phyloP scores from a whole-genome alignment of 192 early-diverging fungal species.

The Coemansia sp. region DNA sequence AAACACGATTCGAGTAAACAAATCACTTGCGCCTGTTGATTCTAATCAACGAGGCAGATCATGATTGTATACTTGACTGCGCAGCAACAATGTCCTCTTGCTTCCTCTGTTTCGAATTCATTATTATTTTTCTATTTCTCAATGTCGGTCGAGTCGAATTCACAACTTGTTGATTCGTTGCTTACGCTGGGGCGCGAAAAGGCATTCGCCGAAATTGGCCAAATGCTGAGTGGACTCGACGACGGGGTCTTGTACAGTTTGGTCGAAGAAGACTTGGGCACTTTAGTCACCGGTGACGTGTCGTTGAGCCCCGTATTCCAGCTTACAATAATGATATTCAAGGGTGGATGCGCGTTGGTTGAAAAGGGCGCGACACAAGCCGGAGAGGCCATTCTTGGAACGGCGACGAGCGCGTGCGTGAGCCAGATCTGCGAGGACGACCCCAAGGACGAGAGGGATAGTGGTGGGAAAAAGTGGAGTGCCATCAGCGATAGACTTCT shows the following conservation, averaged over 20 bases:
- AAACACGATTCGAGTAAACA: too few relatives aligned
- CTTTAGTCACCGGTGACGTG: neutral
- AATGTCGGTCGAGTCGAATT: conserved; percentile 4
- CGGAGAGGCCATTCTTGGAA: conserved; percentile 10
- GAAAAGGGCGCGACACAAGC: conserved; percentile 13
- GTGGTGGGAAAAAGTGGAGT: conserved; percentile 12
- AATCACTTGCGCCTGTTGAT: neutral
- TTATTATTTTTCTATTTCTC: neutral
- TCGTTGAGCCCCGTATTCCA: neutral
- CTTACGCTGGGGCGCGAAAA: conserved; percentile 48
- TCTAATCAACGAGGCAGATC: neutral
- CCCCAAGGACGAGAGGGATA: conserved; percentile 8
- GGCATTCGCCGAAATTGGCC: conserved; percentile 15
- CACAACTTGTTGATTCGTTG: conserved; percentile 60
- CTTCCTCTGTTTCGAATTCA: neutral
- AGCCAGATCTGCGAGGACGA: conserved; percentile 42
- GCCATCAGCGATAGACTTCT: conserved; percentile 28
- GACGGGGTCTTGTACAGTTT: conserved; percentile 21
- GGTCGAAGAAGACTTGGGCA: conserved; percentile 27
- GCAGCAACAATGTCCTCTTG: neutral
- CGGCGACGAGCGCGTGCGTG: conserved; percentile 28
- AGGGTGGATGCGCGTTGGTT: conserved; percentile 27
- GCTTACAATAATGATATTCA: conserved; percentile 14
- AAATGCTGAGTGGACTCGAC: conserved; percentile 15
- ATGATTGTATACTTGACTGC: neutral